Base-by-base conservation (phyloP, 495 filamentous ascomycete species). In the Neurospora sp. region DNA sequence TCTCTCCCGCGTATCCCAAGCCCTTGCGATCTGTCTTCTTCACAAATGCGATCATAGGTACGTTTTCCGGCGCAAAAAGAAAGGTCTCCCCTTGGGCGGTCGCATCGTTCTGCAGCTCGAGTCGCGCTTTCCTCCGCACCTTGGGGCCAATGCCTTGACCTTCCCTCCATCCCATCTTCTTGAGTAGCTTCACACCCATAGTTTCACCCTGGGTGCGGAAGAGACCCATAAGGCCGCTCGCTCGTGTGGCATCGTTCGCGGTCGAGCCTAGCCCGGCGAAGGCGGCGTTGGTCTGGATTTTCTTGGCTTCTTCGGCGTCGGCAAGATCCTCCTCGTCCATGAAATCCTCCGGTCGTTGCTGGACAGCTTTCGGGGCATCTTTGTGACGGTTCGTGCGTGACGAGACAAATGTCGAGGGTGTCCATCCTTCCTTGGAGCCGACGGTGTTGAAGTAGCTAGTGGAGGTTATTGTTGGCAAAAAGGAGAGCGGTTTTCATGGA, bases 241-340 rank as follows among this genome's bases (percentile, higher is more conserved):
- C 78, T 20, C 88, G 88, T 49, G 86, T 83, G 9, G 84, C 83
- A 38, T 86, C 79, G 74, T 91, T 89, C 35, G 89, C 87, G 9
- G 90, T 90, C 38, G 89, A 86, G 1, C 96, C 96, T 20, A 98
- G 85, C 0, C 92, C 93, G 9, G 93, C 86, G 80, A 95, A 98
- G 0, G 85, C 87, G 39, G 88, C 83, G 2, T 88, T 84, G 0
- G 92, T 97, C 77, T 95, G 89, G 39, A 98, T 80, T 69, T 85
- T 87, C 75, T 87, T 87, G 4, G 90, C 86, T 81, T 97, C 95
- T 71, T 91, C 94, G 3, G 91, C 91, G 76, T 97, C 95, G 12
- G 92, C 91, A 12, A 97, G 83, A 82, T 99, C 96, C 82, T 99
- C 96, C 75, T 97, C 96, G 75, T 99, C 96, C 96, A 99, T 99